A percentile compares a stretch with the other conserved stretches of the same genome.
These are phyloP conservation scores for Smittium mucronatum DNA, from an alignment of 371 early-diverging fungal genomes.

Conservation along the genomic window DNA sequence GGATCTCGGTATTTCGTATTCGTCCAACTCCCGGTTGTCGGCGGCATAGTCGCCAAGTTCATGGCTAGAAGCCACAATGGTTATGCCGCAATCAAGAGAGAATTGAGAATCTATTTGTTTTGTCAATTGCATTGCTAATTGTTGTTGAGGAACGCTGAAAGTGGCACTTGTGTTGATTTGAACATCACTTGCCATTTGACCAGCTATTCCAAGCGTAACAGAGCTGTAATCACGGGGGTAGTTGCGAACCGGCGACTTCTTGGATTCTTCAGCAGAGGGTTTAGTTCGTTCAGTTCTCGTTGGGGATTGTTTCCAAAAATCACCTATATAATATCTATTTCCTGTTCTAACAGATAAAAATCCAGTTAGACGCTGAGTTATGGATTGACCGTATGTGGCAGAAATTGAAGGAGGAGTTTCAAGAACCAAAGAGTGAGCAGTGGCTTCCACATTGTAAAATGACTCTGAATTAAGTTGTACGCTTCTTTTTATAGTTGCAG, in stretches of 20 bases:
- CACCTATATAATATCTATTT: constrained; percentile 23
- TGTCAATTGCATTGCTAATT: constrained; percentile 10
- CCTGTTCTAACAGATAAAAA: constrained; percentile 21
- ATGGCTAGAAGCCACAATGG: constrained; percentile 12
- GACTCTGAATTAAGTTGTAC: constrained; percentile 7
- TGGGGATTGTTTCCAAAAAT: constrained; percentile 18
- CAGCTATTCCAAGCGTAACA: constrained; percentile 15
- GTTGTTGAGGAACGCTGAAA: constrained; percentile 11
- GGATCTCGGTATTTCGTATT: not conserved
- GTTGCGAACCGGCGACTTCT: not conserved
- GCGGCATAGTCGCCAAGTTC: not conserved
- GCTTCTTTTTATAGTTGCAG: constrained; percentile 14
- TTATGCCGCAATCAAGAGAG: constrained; percentile 13
- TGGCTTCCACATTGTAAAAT: constrained; percentile 9
- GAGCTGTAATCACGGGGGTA: constrained; percentile 14
- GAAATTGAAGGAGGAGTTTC: constrained; percentile 21
- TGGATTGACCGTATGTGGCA: constrained; percentile 8
- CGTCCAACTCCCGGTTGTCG: not conserved
- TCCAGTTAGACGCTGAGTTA: constrained; percentile 10
- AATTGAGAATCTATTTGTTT: constrained; percentile 19
- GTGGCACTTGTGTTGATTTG: not conserved
- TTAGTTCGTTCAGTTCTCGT: constrained; percentile 6
- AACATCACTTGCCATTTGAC: constrained; percentile 12
- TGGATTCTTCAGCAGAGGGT: not conserved
- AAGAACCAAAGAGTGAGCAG: constrained; percentile 16